Base-by-base conservation (phyloP, 2,329 filamentous ascomycete genomes). In the Tolypocladium inflatum region DNA sequence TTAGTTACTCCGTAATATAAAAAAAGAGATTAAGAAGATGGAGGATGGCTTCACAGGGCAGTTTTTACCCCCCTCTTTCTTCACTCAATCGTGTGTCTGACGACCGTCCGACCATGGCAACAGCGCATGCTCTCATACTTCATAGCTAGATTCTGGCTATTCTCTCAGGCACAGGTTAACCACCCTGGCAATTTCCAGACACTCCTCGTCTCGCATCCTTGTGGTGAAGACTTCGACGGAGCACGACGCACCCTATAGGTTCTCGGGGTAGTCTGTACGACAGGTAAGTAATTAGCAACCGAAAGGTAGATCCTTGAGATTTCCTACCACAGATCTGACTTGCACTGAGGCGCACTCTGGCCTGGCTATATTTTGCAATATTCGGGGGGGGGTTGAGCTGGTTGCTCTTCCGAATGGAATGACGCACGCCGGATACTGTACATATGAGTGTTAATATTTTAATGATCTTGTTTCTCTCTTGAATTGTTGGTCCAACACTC, bases 391-490 rank as follows among this genome's bases (percentile, higher is more conserved):
- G 10, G 54, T 30, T n/a, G 21, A 41, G 33, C 56, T 55, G n/a
- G 59, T 56, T 1, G 76, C 76, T 19, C 67, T 73, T 2, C 72
- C 69, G 58, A 72, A 77, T 0, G 76, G 77, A 55, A 83, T 69
- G 2, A 80, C 73, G 9, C 76, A 79, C 3, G 78, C 74, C 3
- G 80, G 80, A 63, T 78, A 82, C 76, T 80, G n/a, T 7, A 48
- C 2, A n/a, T 2, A 11, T 11, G 2, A 11, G 9, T 11, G 9
- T 10, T 35, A 10, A 35, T 11, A 8, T 2, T 35, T 2, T 35
- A 19, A 57, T 37, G 39, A 54, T 3, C 0, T 6, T 8, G 55
- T 50, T 61, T 45, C 60, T 50, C 30, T 21, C 5, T 39, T n/a
- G 38, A 26, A 26, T 15, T 10, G 43, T 43, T n/a, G 13, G 41